These are phyloP conservation scores for Sarocladiaceae sp. DNA, from an alignment of 2,329 filamentous ascomycete species.

Conservation along the genomic window DNA sequence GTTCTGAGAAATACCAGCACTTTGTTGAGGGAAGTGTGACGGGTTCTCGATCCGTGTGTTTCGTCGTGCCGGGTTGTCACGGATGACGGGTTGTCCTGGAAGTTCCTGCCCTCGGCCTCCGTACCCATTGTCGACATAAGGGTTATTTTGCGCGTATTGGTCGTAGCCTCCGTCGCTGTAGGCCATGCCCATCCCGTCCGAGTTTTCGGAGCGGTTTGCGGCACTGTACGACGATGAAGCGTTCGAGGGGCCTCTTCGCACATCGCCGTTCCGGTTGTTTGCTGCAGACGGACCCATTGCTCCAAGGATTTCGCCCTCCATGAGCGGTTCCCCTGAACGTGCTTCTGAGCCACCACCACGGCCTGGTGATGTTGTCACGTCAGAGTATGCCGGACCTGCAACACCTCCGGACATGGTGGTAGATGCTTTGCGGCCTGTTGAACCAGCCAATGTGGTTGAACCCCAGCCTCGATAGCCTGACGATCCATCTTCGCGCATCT, in stretches of 20 bases:
- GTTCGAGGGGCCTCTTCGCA: slow-evolving; percentile 88
- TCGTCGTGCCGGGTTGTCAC: slow-evolving; percentile 85
- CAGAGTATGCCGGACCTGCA: slow-evolving; percentile 65
- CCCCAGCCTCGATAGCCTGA: slow-evolving; percentile 95
- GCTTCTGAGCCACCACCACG: slow-evolving; percentile 63
- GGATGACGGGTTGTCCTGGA: slow-evolving; percentile 72
- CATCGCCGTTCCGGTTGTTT: slow-evolving; percentile 61
- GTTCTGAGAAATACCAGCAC: slow-evolving; percentile 93
- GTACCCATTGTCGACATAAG: slow-evolving; percentile 45
- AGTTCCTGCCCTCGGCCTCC: slow-evolving; percentile 33
- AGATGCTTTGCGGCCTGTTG: slow-evolving; percentile 76
- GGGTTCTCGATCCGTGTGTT: slow-evolving; percentile 95
- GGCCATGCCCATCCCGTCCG: slow-evolving; percentile 45
- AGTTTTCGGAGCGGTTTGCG: slow-evolving; percentile 68
- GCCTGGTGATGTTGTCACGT: slow-evolving; percentile 62
- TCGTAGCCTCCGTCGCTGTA: slow-evolving; percentile 50
- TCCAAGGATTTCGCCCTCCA: slow-evolving; percentile 75
- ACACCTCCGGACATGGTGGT: slow-evolving; percentile 74
- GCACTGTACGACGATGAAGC: slow-evolving; percentile 94
- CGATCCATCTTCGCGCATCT: slow-evolving; percentile 73
- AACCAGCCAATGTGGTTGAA: slow-evolving; percentile 61
- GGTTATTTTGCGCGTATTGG: slow-evolving; percentile 53
- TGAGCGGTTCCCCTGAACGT: slow-evolving; percentile 60
- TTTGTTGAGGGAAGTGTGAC: slow-evolving; percentile 85
- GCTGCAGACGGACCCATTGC: slow-evolving; percentile 71